Percentiles rank a stretch among this genome's conserved stretches.
These are phyloP conservation scores for Clonostachys rhizophaga DNA, from an alignment of 2,329 filamentous ascomycete species.

Conservation along the genomic window DNA sequence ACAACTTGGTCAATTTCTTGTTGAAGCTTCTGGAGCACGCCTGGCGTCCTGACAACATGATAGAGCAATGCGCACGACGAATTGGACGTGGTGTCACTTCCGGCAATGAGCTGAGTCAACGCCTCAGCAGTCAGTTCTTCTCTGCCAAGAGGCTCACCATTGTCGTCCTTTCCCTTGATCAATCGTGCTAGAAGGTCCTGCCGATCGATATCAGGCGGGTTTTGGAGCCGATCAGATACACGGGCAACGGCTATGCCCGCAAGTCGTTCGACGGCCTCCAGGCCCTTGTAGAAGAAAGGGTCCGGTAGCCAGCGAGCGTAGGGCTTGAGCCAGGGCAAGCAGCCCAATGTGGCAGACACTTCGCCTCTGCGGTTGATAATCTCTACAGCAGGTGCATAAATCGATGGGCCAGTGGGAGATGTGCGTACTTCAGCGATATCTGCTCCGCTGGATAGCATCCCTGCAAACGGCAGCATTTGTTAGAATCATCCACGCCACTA, in stretches of 20 bases:
- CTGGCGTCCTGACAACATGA: conserved; percentile 65
- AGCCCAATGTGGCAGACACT: conserved; percentile 76
- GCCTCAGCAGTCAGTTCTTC: conserved; percentile 85
- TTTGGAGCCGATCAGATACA: conserved; percentile 69
- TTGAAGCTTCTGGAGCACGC: conserved; percentile 68
- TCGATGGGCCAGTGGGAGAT: conserved; percentile 54
- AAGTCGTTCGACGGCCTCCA: conserved; percentile 72
- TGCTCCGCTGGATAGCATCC: conserved; percentile 70
- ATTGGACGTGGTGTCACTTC: conserved; percentile 73
- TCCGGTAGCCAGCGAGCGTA: conserved; percentile 79
- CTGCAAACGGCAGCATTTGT: too few relatives aligned
- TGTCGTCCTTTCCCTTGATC: conserved; percentile 82
- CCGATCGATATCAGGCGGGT: conserved; percentile 60
- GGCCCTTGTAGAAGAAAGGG: conserved; percentile 72
- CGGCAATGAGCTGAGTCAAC: conserved; percentile 81
- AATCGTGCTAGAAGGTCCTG: conserved; percentile 78
- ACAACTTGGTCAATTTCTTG: conserved; percentile 70
- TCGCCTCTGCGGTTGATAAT: conserved; percentile 86
- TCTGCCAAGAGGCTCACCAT: conserved; percentile 68
- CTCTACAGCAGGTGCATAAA: conserved; percentile 75
- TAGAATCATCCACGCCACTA: too few relatives aligned
- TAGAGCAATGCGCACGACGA: conserved; percentile 80
- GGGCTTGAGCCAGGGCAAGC: conserved; percentile 68
- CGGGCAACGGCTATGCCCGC: conserved; percentile 84
- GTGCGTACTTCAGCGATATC: conserved; percentile 72